Conservation (phyloP, 2,329 filamentous ascomycete genomes). For the Fusarium azukiicola region DNA sequence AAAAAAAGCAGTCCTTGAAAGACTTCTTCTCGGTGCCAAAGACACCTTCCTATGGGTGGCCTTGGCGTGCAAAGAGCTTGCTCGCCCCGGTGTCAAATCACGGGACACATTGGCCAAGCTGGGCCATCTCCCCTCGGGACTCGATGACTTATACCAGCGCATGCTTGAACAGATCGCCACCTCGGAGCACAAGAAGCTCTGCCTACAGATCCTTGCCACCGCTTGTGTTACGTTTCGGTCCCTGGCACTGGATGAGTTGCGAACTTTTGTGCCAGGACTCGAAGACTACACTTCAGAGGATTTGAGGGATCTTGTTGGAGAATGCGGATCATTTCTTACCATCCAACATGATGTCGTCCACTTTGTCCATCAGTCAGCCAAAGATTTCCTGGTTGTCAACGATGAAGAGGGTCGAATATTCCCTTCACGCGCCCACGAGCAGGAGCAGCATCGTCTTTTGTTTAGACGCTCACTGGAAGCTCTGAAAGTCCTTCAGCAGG, state of each 20-base stretch:
- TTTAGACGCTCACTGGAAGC: constrained; percentile 60
- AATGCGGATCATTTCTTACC: constrained; percentile 65
- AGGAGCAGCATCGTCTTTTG: constrained; percentile 57
- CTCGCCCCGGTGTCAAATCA: neutral
- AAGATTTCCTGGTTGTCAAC: constrained; percentile 62
- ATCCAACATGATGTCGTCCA: constrained; percentile 55
- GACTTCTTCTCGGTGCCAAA: constrained; percentile 58
- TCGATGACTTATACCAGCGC: constrained; percentile 61
- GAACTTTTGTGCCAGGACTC: constrained; percentile 41
- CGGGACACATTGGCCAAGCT: constrained; percentile 44
- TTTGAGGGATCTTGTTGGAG: constrained; percentile 55
- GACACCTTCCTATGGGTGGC: constrained; percentile 59
- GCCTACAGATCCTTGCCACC: constrained; percentile 59
- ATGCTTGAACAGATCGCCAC: constrained; percentile 62
- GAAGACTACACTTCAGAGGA: constrained; percentile 28
- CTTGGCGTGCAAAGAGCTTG: constrained; percentile 48
- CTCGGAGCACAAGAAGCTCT: constrained; percentile 56
- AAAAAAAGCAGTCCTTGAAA: constrained; percentile 19
- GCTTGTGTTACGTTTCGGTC: constrained; percentile 60
- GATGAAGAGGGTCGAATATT: constrained; percentile 55
- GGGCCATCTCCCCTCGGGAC: constrained; percentile 55
- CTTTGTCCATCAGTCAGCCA: constrained; percentile 68
- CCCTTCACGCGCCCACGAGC: constrained; percentile 47
- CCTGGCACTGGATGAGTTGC: constrained; percentile 61
- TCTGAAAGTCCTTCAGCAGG: constrained; percentile 57